Evolutionary conservation across 345 rosid species (phyloP).

Genomic region (Arabis alpina): DNA sequence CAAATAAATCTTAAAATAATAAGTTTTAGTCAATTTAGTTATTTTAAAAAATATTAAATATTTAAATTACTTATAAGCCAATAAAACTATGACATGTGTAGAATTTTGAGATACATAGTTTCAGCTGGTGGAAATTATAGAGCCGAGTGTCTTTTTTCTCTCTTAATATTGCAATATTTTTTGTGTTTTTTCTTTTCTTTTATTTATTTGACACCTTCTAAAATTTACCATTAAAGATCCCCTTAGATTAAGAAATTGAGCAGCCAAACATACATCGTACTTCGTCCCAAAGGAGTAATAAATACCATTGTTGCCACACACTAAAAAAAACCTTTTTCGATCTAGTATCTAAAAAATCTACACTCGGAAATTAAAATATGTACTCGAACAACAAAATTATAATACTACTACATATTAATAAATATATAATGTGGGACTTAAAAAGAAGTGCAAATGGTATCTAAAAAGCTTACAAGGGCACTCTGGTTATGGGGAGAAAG

Average conservation of each 20-base stretch:
- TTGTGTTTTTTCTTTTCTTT: too few species aligned
- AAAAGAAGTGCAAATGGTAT: conserved; percentile 31
- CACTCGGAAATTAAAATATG: conserved; percentile 9
- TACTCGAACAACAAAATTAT: conserved; percentile 11
- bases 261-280: conserved; percentile 18
- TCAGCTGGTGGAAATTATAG: too few species aligned
- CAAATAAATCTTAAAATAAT: too few species aligned
- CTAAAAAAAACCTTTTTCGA: background rate
- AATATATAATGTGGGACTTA: conserved; percentile 9
- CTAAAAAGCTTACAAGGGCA: conserved; percentile 43
- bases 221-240: too few species aligned
- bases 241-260: background rate
- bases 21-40: too few species aligned
- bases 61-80: too few species aligned
- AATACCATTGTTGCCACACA: background rate
- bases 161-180: too few species aligned
- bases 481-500: conserved; percentile 1
- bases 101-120: too few species aligned
- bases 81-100: too few species aligned
- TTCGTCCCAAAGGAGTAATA: conserved; percentile 20
- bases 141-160: too few species aligned
- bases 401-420: conserved; percentile 18
- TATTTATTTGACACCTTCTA: too few species aligned
- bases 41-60: too few species aligned
- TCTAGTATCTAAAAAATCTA: background rate